Evolutionary conservation across 108 stramenopile genomes (phyloP).

Genomic region (Discostella pseudostelligera): DNA sequence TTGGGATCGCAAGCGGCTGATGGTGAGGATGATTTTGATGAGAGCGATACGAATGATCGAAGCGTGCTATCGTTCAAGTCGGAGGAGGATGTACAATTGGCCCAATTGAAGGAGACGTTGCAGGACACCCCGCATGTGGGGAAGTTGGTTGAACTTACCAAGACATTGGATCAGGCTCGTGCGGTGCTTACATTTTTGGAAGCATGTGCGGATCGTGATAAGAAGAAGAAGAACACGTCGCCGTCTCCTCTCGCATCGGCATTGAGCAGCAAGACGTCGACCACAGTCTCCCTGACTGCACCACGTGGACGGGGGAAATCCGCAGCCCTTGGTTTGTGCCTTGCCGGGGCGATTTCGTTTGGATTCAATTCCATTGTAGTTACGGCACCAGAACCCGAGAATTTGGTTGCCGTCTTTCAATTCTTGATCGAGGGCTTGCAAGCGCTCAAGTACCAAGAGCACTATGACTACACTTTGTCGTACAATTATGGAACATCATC

Average conservation of each 20-base stretch:
- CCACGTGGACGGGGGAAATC: slow-evolving; percentile 97
- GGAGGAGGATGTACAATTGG: slow-evolving; percentile 73
- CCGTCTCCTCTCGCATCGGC: slow-evolving; percentile 19
- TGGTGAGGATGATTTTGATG: slow-evolving; percentile 27
- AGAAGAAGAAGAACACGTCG: slow-evolving; percentile 27
- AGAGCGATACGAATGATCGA: slow-evolving; percentile 10
- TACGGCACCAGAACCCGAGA: slow-evolving; percentile 98
- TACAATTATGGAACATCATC: slow-evolving; percentile 59
- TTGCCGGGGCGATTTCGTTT: slow-evolving; percentile 94
- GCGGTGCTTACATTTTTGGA: slow-evolving; percentile 93
- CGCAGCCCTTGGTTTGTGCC: slow-evolving; percentile 96
- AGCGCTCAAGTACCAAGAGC: slow-evolving; percentile 95
- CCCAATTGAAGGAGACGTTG: slow-evolving; percentile 84
- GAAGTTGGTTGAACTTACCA: slow-evolving; percentile 87
- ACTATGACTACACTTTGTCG: slow-evolving; percentile 90
- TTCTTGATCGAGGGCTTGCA: slow-evolving; percentile 93
- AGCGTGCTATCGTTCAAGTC: slow-evolving; percentile 58
- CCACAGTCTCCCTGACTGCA: slow-evolving; percentile 82
- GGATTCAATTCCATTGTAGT: slow-evolving; percentile 94
- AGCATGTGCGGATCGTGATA: slow-evolving; percentile 84
- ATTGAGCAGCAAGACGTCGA: slow-evolving; percentile 22
- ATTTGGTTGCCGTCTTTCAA: slow-evolving; percentile 95
- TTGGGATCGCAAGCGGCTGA: slow-evolving; percentile 15
- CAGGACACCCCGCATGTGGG: slow-evolving; percentile 93
- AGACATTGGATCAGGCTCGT: slow-evolving; percentile 96